Percentiles rank a stretch among this genome's conserved stretches.
Evolutionary conservation across 495 filamentous ascomycete species (phyloP).

Genomic region (Penicillium steckii): DNA sequence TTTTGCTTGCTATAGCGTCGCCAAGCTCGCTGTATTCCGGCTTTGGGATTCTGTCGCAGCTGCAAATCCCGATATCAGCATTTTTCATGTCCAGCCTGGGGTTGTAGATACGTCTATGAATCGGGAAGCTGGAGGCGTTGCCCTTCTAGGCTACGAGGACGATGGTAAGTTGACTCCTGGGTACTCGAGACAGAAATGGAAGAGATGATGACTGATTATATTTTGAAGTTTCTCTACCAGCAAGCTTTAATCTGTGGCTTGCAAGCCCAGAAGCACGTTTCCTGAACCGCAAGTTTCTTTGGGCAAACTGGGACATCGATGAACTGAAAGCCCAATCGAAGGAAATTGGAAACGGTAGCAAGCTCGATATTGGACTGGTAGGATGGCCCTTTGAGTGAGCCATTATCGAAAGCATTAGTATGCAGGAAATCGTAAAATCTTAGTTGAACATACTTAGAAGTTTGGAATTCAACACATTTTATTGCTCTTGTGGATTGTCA

Average conservation of each 20-base stretch:
- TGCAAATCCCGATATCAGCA: conserved; percentile 34
- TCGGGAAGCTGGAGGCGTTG: conserved; percentile 31
- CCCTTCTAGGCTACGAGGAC: conserved; percentile 33
- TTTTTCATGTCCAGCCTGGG: conserved; percentile 50
- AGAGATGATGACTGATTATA: background rate
- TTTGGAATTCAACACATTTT: no score
- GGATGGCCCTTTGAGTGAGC: conserved; percentile 17
- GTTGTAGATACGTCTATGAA: conserved; percentile 43
- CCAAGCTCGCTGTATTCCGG: conserved; percentile 40
- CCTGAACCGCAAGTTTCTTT: conserved; percentile 47
- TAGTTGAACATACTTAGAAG: no score
- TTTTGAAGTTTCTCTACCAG: conserved; percentile 26
- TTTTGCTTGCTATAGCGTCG: conserved; percentile 35
- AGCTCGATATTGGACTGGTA: conserved; percentile 10
- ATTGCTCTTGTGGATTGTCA: no score
- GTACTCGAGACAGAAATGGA: background rate
- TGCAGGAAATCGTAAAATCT: no score
- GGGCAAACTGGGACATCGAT: conserved; percentile 56
- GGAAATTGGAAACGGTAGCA: conserved; percentile 30
- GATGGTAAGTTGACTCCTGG: conserved; percentile 28
- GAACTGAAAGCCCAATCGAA: conserved; percentile 43
- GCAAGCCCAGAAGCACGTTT: conserved; percentile 47
- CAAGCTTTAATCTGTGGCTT: conserved; percentile 50
- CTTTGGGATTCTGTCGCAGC: conserved; percentile 37
- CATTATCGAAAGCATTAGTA: no score